These are phyloP conservation scores for Biancaea sappan DNA, from an alignment of 306 rosid genomes.

Conservation along the genomic window DNA sequence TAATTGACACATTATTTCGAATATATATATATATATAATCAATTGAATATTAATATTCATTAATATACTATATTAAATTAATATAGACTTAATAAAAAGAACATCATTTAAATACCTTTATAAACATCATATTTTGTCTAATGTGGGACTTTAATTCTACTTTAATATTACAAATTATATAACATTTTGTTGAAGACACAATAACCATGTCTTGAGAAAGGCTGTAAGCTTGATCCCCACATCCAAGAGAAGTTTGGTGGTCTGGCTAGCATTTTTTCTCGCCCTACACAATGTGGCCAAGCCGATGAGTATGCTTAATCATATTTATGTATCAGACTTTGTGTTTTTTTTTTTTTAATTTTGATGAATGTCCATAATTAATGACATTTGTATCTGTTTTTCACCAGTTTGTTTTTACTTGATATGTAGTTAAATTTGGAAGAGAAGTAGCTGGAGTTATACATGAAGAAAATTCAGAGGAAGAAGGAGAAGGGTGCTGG, in stretches of 20 bases:
- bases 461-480: conserved; percentile 49
- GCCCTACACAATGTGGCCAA: conserved; percentile 58
- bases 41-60: no score
- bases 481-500: conserved; percentile 53
- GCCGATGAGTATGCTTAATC: conserved; percentile 42
- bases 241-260: conserved; percentile 49
- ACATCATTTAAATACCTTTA: no score
- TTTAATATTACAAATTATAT: no score
- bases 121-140: no score
- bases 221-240: conserved; percentile 39
- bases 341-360: no score
- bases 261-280: conserved; percentile 49
- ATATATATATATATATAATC: no score
- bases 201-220: conserved; percentile 45
- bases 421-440: conserved; percentile 46
- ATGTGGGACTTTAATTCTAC: no score
- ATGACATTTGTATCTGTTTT: not conserved
- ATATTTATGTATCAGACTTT: not conserved
- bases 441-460: conserved; percentile 52
- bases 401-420: not conserved
- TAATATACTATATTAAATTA: no score
- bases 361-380: not conserved
- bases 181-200: conserved; percentile 36
- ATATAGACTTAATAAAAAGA: no score
- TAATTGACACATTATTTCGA: no score